These are phyloP conservation scores for Epicoccum nigrum DNA, from an alignment of 2,329 filamentous ascomycete species.

Conservation along the genomic window DNA sequence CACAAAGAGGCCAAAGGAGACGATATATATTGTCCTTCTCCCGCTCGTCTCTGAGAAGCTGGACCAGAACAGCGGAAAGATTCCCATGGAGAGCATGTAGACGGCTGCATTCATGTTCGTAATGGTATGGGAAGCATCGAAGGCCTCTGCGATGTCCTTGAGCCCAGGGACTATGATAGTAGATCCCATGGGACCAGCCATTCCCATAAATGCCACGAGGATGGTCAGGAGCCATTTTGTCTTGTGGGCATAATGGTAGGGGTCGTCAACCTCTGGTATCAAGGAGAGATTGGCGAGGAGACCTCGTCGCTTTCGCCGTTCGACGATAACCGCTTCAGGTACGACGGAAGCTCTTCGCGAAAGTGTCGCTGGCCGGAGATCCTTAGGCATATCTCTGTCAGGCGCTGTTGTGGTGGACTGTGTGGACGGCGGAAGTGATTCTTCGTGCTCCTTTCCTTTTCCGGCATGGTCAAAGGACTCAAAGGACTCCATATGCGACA, in stretches of 20 bases:
- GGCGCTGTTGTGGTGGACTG: conserved; percentile 6
- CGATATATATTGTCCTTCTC: conserved; percentile 45
- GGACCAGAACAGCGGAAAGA: conserved; percentile 51
- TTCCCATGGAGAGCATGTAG: conserved; percentile 51
- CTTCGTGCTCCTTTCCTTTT: conserved; percentile 2
- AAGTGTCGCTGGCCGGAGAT: conserved; percentile 6
- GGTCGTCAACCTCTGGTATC: conserved; percentile 78
- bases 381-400: conserved; percentile 5
- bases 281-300: conserved; percentile 73
- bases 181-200: conserved; percentile 81
- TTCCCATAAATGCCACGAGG: conserved; percentile 77
- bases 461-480: conserved; percentile 1
- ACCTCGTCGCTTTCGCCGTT: conserved; percentile 64
- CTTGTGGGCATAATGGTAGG: conserved; percentile 72
- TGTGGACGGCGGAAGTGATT: conserved; percentile 1
- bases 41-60: conserved; percentile 47
- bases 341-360: conserved; percentile 7
- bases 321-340: conserved; percentile 7
- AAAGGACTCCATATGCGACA: conserved; percentile 2
- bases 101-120: conserved; percentile 50
- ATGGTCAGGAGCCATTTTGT: conserved; percentile 87
- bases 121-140: conserved; percentile 39
- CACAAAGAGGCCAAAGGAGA: conserved; percentile 43
- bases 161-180: conserved; percentile 73
- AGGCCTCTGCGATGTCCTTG: conserved; percentile 40